phyloP scores from a whole-genome alignment of 306 rosid species.

The Trichosanthes cucumerina region DNA sequence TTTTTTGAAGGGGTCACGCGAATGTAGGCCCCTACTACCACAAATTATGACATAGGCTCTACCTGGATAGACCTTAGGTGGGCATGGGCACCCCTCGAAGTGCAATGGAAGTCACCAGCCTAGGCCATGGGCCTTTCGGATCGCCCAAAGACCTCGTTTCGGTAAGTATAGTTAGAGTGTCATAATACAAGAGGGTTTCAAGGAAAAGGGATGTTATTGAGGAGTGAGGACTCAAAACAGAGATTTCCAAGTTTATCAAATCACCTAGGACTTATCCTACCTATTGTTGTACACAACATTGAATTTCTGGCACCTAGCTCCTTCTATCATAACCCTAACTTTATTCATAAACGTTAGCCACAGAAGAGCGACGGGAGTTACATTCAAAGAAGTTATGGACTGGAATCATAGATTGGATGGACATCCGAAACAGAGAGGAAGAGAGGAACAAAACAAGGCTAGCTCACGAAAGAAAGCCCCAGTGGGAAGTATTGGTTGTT shows the following conservation, averaged over 20 bases:
- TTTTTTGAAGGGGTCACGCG: slow-evolving; percentile 35
- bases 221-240: neutral
- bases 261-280: neutral
- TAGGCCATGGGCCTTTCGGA: neutral
- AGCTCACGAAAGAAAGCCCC: too few relatives aligned
- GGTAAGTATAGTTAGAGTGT: neutral
- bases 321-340: neutral
- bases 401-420: too few relatives aligned
- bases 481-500: too few relatives aligned
- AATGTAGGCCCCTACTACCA: slow-evolving; percentile 41
- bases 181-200: neutral
- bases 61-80: neutral
- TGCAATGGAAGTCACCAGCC: neutral
- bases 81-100: neutral
- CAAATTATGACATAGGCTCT: slow-evolving; percentile 45
- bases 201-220: neutral
- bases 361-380: too few relatives aligned
- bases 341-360: too few relatives aligned
- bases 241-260: neutral
- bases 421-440: too few relatives aligned
- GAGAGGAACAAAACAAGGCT: too few relatives aligned
- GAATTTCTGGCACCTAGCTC: neutral
- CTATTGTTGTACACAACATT: neutral
- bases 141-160: neutral
- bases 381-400: too few relatives aligned